These are phyloP conservation scores for Pseudogymnoascus sp. DNA, from an alignment of 2,329 filamentous ascomycete species.

Conservation along the genomic window DNA sequence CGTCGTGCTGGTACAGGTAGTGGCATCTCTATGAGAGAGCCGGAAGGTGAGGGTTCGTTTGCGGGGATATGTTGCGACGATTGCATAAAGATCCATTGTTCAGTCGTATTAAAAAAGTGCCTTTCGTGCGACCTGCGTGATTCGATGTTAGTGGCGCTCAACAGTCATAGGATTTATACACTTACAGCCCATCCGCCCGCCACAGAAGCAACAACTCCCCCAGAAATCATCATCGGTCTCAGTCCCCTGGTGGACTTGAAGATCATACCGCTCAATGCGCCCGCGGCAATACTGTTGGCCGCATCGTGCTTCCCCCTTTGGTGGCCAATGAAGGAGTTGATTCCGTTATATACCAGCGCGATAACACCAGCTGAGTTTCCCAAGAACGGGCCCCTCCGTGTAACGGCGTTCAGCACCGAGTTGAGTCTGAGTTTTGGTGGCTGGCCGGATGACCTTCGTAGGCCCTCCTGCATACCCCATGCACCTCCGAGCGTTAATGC, in stretches of 20 bases:
- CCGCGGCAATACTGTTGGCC: constrained; percentile 78
- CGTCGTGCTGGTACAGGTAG: constrained; percentile 24
- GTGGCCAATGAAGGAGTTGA: constrained; percentile 77
- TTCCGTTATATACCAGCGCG: constrained; percentile 90
- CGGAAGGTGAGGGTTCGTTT: constrained; percentile 11
- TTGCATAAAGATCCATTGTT: constrained; percentile 7
- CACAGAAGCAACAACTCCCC: constrained; percentile 75
- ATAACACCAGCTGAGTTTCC: constrained; percentile 95
- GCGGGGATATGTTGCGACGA: constrained; percentile 4
- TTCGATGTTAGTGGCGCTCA: constrained; percentile 16
- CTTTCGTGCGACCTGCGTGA: constrained; percentile 40
- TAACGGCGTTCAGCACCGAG: constrained; percentile 89
- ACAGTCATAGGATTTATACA: constrained; percentile 21
- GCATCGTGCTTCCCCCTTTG: constrained; percentile 80
- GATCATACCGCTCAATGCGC: constrained; percentile 79
- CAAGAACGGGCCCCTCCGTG: constrained; percentile 83
- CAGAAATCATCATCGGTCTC: constrained; percentile 89
- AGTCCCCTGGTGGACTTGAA: constrained; percentile 94
- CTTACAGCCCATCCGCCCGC: constrained; percentile 88
- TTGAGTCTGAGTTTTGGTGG: constrained; percentile 90
- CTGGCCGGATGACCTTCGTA: constrained; percentile 66
- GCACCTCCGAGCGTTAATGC: constrained; percentile 77
- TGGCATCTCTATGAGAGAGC: constrained; percentile 8
- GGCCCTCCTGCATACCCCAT: constrained; percentile 87
- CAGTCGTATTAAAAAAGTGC: constrained; percentile 35